These are phyloP conservation scores for Pyrenophora teres DNA, from an alignment of 2,329 filamentous ascomycete genomes.

Conservation along the genomic window DNA sequence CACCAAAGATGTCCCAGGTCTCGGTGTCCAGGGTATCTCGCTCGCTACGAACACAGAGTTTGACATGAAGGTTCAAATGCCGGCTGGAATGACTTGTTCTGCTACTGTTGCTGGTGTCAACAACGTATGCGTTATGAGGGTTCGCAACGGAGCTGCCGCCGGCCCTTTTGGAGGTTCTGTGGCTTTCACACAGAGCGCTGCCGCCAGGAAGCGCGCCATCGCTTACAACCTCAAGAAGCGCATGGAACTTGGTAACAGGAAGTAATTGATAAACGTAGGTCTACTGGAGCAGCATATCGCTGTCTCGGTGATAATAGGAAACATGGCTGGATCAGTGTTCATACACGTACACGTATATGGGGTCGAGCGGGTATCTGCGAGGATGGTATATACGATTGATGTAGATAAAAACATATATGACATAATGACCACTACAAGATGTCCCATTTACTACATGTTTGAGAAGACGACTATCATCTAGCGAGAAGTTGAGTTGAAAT, in stretches of 20 bases:
- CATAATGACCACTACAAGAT: neutral
- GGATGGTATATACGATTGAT: conserved; percentile 3
- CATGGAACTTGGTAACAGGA: conserved; percentile 38
- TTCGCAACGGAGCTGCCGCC: conserved; percentile 65
- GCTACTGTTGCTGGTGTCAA: conserved; percentile 62
- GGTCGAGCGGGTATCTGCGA: neutral
- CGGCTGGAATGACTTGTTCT: conserved; percentile 69
- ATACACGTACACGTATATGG: neutral
- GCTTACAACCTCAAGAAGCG: conserved; percentile 56
- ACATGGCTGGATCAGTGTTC: conserved; percentile 22
- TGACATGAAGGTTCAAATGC: conserved; percentile 67
- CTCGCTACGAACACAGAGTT: conserved; percentile 65
- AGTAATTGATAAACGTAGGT: conserved; percentile 12
- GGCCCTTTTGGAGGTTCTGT: conserved; percentile 71
- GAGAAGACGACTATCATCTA: no score
- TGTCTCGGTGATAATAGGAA: conserved; percentile 3
- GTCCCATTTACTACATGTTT: neutral
- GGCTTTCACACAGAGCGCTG: conserved; percentile 65
- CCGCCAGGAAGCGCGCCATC: conserved; percentile 65
- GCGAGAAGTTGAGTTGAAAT: neutral
- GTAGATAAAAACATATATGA: conserved; percentile 4
- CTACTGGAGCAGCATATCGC: neutral
- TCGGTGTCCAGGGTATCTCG: conserved; percentile 62
- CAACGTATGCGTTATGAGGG: conserved; percentile 68
- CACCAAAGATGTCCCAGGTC: conserved; percentile 65